A percentile compares a stretch with the other conserved stretches of the same genome.
Evolutionary conservation across 2,329 filamentous ascomycete genomes (phyloP).

Genomic region (Phialocephala sp.): DNA sequence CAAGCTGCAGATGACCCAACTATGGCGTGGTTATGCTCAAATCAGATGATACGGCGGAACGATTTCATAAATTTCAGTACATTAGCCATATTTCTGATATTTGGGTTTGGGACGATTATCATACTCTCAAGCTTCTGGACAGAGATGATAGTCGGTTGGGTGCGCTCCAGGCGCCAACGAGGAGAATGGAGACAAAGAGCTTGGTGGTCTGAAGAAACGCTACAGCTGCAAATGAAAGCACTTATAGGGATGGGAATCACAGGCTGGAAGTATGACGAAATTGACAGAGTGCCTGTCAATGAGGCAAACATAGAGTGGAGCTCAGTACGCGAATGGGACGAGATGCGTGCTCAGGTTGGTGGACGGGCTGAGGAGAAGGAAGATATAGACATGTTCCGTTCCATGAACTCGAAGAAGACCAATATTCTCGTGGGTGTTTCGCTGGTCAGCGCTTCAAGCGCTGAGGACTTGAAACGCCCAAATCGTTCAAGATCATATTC

Average conservation of each 20-base stretch:
- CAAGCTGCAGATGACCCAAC: not conserved
- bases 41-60: not conserved
- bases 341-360: not conserved
- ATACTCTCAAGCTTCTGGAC: not conserved
- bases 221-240: not conserved
- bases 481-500: not conserved
- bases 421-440: not conserved
- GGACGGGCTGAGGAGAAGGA: not conserved
- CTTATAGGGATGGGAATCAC: conserved; percentile 6
- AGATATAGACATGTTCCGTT: not conserved
- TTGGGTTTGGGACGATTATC: not conserved
- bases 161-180: not conserved
- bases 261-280: not conserved
- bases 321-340: not conserved
- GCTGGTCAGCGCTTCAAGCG: not conserved
- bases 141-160: not conserved
- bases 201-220: conserved; percentile 2
- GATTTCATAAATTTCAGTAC: conserved; percentile 4
- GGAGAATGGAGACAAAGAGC: conserved; percentile 1
- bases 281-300: conserved; percentile 1
- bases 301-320: not conserved
- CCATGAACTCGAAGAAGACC: not conserved
- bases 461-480: not conserved
- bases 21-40: not conserved
- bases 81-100: not conserved